A percentile compares a stretch with the other conserved stretches of the same genome.
phyloP scores from a whole-genome alignment of 345 rosid genomes.

The Hypericum perforatum region DNA sequence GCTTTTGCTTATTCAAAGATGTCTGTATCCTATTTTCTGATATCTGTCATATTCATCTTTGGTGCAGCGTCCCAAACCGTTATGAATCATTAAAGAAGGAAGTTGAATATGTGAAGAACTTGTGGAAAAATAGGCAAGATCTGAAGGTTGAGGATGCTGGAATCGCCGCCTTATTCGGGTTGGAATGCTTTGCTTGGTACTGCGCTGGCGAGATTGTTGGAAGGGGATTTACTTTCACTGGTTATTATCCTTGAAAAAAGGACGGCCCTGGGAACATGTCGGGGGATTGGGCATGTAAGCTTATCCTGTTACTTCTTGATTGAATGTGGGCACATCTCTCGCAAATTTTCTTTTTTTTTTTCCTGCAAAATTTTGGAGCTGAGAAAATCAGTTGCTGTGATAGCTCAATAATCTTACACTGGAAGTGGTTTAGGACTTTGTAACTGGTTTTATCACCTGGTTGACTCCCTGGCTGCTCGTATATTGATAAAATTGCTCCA shows the following conservation, averaged over 20 bases:
- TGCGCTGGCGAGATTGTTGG: slow-evolving; percentile 69
- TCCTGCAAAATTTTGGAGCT: slow-evolving; percentile 45
- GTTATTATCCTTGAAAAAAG: slow-evolving; percentile 43
- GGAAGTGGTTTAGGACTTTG: slow-evolving; percentile 24
- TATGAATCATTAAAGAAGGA: slow-evolving; percentile 55
- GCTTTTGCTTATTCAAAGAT: too few species aligned
- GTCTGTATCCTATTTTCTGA: too few species aligned
- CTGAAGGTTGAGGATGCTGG: slow-evolving; percentile 58
- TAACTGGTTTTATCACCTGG: slow-evolving; percentile 13
- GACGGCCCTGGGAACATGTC: slow-evolving; percentile 12
- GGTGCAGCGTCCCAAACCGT: slow-evolving; percentile 47
- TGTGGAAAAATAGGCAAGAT: slow-evolving; percentile 52
- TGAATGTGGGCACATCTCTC: slow-evolving; percentile 18
- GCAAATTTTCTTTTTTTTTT: slow-evolving; percentile 28
- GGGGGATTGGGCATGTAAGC: slow-evolving; percentile 19
- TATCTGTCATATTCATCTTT: too few species aligned
- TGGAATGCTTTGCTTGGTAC: slow-evolving; percentile 68
- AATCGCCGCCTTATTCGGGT: slow-evolving; percentile 51
- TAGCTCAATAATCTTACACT: slow-evolving; percentile 33
- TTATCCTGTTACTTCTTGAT: slow-evolving; percentile 17
- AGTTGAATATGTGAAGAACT: slow-evolving; percentile 35
- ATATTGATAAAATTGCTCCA: neutral
- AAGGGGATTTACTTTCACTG: slow-evolving; percentile 63
- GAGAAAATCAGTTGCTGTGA: slow-evolving; percentile 38
- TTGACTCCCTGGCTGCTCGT: slow-evolving; percentile 8